Conservation (phyloP, 2,329 filamentous ascomycete species). For the Trichoderma simmonsii region DNA sequence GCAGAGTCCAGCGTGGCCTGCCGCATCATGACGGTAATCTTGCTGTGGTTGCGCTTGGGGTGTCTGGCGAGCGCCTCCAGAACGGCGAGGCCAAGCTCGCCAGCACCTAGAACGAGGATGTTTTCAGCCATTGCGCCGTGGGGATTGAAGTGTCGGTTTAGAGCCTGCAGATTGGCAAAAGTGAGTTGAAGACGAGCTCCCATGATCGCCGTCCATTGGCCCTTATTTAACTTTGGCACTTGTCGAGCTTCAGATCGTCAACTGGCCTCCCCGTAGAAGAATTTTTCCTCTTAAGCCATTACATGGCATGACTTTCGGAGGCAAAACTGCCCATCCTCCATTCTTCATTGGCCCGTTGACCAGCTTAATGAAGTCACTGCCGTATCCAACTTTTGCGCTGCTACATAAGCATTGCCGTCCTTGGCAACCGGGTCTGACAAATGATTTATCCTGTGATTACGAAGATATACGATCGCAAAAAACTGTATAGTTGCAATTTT, state of each 20-base stretch:
- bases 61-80: slow-evolving; percentile 50
- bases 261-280: neutral
- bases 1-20: slow-evolving; percentile 42
- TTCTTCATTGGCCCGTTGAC: neutral
- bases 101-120: slow-evolving; percentile 62
- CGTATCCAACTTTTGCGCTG: neutral
- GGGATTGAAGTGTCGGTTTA: slow-evolving; percentile 20
- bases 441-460: neutral
- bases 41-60: slow-evolving; percentile 35
- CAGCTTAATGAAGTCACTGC: neutral
- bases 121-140: slow-evolving; percentile 26
- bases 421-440: neutral
- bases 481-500: neutral
- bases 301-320: neutral
- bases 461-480: neutral
- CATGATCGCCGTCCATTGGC: neutral
- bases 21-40: slow-evolving; percentile 55
- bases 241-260: neutral
- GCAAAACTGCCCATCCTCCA: neutral
- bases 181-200: slow-evolving; percentile 15
- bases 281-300: neutral
- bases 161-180: slow-evolving; percentile 15
- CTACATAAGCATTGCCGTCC: neutral
- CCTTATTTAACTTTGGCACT: neutral
- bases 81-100: slow-evolving; percentile 60